Conservation (phyloP, 768 basidiomycete genomes). For the Mycena venus region DNA sequence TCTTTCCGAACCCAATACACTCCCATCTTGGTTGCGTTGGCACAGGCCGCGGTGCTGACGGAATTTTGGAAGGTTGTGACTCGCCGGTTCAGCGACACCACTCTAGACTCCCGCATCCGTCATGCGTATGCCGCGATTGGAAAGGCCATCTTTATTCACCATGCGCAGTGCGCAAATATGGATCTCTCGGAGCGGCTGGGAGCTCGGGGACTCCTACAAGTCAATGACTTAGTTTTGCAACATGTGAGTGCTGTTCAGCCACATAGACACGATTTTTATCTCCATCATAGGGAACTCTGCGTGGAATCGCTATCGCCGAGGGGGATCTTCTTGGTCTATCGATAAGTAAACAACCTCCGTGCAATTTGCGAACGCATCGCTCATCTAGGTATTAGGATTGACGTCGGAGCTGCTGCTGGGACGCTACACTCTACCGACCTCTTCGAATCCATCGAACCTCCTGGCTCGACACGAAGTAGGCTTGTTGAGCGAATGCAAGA, state of each 20-base stretch:
- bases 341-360: neutral
- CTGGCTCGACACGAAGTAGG: neutral
- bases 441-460: neutral
- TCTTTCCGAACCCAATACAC: neutral
- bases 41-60: too few relatives aligned
- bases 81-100: neutral
- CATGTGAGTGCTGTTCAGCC: neutral
- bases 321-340: neutral
- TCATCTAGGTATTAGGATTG: neutral
- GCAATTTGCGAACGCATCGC: neutral
- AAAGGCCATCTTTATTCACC: neutral
- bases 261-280: neutral
- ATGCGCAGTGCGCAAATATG: neutral
- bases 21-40: too few relatives aligned
- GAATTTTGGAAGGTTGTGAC: too few relatives aligned
- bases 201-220: neutral
- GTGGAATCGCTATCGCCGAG: neutral
- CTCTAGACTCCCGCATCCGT: neutral
- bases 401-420: neutral
- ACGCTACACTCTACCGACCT: neutral
- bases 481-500: neutral
- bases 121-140: neutral
- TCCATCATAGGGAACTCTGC: neutral
- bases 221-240: neutral
- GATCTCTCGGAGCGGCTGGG: neutral